Base-by-base conservation (phyloP, 1,139 yeast species). In the Debaryomyces sp. region DNA sequence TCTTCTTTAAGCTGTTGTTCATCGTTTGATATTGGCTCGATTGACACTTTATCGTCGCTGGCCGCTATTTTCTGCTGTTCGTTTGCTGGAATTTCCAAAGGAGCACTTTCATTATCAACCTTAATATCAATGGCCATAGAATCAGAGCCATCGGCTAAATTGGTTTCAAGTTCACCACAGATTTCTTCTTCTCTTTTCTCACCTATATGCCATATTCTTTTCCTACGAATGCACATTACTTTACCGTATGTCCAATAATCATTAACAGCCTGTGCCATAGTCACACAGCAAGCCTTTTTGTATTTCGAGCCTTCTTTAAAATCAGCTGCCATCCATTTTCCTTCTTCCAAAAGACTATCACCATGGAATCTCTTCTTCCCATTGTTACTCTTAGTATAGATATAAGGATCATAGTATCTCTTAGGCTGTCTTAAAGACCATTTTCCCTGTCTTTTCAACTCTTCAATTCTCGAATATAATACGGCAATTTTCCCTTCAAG, bases 401-500 rank as follows among this genome's bases (percentile, higher is more conserved):
- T 66, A 46, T 82, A 79, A 0, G 98, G 97, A 54, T 90, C 96
- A 22, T 76, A 64, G 58, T 78, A 85, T 54, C 81, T 78, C 46
- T 80, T 76, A 1, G 96, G 96, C 64, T 95, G 99, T 45, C 96
- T 78, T 48, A 92, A 72, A 24, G 97, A 87, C 99, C 99, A 95
- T 58, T 88, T 84, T 5, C 90, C 89, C 49, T 87, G 86, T 46
- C 96, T 75, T 62, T 91, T 89, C 52, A 95, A 75, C 63, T 92
- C 98, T 61, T 94, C 99, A 42, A 95, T 92, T 50, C 98, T 80
- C 3, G 96, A 89, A 59, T 90, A 89, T 13, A 90, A 82, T n/a
- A 91, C 97, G 0, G 96, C 90, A 8, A 94, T 84, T 62, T 92
- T 89, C 7, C 97, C 96, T 63, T 94, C 99, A n/a, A 90, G 79